A percentile compares a stretch with the other conserved stretches of the same genome.
Evolutionary conservation across 306 rosid species (phyloP).

Genomic region (Citrullus amarus): DNA sequence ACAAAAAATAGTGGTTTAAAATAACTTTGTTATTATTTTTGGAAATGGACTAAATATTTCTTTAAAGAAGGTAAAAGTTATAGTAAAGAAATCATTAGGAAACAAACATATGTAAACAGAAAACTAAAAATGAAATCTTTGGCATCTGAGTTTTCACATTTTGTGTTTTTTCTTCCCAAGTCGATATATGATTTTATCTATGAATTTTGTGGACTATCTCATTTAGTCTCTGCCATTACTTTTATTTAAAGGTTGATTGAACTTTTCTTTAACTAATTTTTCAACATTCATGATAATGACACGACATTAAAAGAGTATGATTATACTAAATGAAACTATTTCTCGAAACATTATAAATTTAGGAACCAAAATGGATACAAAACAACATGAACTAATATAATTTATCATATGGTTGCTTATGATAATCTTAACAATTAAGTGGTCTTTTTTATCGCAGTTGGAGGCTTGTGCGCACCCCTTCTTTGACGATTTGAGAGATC

Average conservation of each 20-base stretch:
- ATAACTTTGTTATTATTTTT: too few relatives aligned
- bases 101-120: not conserved
- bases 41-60: not conserved
- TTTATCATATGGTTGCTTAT: not conserved
- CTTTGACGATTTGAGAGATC: conserved; percentile 70
- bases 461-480: conserved; percentile 89
- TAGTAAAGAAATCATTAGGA: not conserved
- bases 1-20: not conserved
- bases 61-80: too few relatives aligned
- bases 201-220: not conserved
- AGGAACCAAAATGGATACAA: not conserved
- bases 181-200: not conserved
- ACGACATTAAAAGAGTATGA: too few relatives aligned
- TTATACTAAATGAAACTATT: too few relatives aligned
- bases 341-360: not conserved
- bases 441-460: conserved; percentile 29
- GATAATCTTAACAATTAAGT: not conserved
- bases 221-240: not conserved
- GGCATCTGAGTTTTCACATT: not conserved
- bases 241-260: not conserved
- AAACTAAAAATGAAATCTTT: not conserved
- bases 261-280: not conserved
- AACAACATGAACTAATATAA: not conserved
- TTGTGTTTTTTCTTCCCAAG: not conserved
- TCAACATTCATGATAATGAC: too few relatives aligned